Percentiles rank a stretch among this genome's conserved stretches.
These are phyloP conservation scores for Capsella bursapastoris DNA, from an alignment of 345 rosid genomes.

Conservation along the genomic window DNA sequence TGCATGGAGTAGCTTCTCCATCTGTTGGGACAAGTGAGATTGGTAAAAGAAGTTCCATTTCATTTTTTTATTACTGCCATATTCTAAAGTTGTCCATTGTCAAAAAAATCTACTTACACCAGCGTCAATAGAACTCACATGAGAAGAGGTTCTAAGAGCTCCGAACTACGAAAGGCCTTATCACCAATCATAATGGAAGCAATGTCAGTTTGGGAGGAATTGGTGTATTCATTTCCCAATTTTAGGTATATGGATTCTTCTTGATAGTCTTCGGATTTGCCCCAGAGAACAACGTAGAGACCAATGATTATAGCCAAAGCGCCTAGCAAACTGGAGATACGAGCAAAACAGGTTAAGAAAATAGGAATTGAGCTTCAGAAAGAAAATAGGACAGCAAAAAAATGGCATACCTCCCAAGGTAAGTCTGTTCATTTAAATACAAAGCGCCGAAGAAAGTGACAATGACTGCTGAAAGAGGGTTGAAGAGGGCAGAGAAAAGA, in stretches of 20 bases:
- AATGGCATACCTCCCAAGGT: conserved; percentile 53
- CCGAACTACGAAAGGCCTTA: conserved; percentile 34
- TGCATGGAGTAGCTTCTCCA: conserved; percentile 17
- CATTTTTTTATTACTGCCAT: not conserved
- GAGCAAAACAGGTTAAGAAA: not conserved
- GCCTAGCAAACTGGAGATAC: conserved; percentile 53
- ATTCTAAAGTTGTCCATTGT: not conserved
- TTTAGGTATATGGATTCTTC: conserved; percentile 40
- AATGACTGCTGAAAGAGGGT: conserved; percentile 63
- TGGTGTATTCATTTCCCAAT: conserved; percentile 31
- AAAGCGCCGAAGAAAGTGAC: conserved; percentile 57
- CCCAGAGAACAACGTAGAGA: conserved; percentile 66
- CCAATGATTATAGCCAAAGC: conserved; percentile 54
- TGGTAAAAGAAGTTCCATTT: conserved; percentile 19
- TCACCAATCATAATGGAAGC: conserved; percentile 43
- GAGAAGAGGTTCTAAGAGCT: conserved; percentile 43
- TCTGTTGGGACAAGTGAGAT: conserved; percentile 18
- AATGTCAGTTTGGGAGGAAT: conserved; percentile 19
- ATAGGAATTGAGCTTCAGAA: not conserved
- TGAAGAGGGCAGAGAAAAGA: conserved; percentile 68
- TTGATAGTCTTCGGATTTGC: conserved; percentile 59
- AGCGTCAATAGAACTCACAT: conserved; percentile 17
- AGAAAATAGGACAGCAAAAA: not conserved
- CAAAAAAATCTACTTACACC: conserved; percentile 9
- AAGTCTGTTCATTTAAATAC: conserved; percentile 58